These are phyloP conservation scores for Trichoderma simmonsii DNA, from an alignment of 2,329 filamentous ascomycete genomes.

Conservation along the genomic window DNA sequence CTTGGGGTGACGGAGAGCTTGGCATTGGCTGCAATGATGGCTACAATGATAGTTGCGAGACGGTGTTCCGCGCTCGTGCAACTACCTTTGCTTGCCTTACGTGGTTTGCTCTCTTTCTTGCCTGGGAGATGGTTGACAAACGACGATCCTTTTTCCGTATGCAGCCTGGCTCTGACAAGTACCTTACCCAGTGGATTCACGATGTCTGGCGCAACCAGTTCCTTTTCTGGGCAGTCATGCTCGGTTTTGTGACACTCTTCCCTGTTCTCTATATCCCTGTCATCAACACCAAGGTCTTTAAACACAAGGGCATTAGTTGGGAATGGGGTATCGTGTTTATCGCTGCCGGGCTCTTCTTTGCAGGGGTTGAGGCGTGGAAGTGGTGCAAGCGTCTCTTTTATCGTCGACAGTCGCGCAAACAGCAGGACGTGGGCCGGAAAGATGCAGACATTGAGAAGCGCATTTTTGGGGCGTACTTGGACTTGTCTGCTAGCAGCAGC, in stretches of 20 bases:
- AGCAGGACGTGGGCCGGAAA: neutral
- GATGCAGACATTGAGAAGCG: neutral
- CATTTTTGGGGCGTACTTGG: neutral
- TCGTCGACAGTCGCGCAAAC: neutral
- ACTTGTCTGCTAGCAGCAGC: neutral
- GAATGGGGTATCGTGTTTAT: slow-evolving; percentile 60
- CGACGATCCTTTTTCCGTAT: slow-evolving; percentile 62
- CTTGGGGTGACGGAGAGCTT: neutral
- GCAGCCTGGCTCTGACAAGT: slow-evolving; percentile 49
- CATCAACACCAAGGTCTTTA: slow-evolving; percentile 52
- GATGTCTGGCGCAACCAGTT: slow-evolving; percentile 70
- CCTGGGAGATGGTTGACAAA: neutral
- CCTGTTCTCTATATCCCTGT: neutral
- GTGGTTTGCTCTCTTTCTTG: neutral
- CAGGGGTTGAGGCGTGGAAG: slow-evolving; percentile 58
- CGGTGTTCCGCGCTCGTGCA: neutral
- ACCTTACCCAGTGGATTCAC: slow-evolving; percentile 62
- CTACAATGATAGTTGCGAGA: neutral
- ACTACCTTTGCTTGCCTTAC: neutral
- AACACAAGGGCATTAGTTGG: slow-evolving; percentile 57
- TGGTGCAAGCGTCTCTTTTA: slow-evolving; percentile 48
- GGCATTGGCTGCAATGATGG: neutral
- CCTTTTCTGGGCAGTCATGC: slow-evolving; percentile 58
- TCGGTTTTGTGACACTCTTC: slow-evolving; percentile 37
- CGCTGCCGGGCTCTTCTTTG: slow-evolving; percentile 53